Percentiles rank a stretch among this genome's conserved stretches.
Conservation (phyloP, 1,139 yeast species). For the Hyphopichia fennica region DNA sequence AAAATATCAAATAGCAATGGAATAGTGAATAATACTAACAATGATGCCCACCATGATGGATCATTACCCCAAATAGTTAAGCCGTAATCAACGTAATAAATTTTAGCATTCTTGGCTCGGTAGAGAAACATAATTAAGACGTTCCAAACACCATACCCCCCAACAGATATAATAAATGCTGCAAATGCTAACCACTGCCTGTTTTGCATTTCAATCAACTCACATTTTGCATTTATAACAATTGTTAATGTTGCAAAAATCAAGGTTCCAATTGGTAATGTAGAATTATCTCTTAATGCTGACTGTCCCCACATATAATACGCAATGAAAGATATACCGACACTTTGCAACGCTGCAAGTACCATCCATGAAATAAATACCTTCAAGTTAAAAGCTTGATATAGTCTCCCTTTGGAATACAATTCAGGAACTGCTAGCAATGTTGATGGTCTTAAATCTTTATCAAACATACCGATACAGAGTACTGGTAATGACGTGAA, state of each 20-base stretch:
- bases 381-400: conserved; percentile 69
- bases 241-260: conserved; percentile 70
- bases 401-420: conserved; percentile 73
- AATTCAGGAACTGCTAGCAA: conserved; percentile 89
- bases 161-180: conserved; percentile 69
- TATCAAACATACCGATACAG: conserved; percentile 93
- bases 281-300: conserved; percentile 67
- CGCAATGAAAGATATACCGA: conserved; percentile 66
- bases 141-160: conserved; percentile 91
- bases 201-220: conserved; percentile 81
- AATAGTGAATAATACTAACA: conserved; percentile 54
- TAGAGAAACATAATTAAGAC: conserved; percentile 71
- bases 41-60: conserved; percentile 80
- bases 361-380: conserved; percentile 79
- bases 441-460: conserved; percentile 86
- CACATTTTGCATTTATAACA: conserved; percentile 75
- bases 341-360: conserved; percentile 72
- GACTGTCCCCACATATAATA: conserved; percentile 68
- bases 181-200: conserved; percentile 72
- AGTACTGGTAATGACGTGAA: conserved; percentile 92
- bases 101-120: conserved; percentile 54
- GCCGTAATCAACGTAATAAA: conserved; percentile 74
- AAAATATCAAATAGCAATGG: conserved; percentile 69
- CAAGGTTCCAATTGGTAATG: conserved; percentile 80
- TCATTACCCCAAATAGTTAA: conserved; percentile 77